These are phyloP conservation scores for Gynochthodes officinalis DNA, from an alignment of 257 asterid species.

Conservation along the genomic window DNA sequence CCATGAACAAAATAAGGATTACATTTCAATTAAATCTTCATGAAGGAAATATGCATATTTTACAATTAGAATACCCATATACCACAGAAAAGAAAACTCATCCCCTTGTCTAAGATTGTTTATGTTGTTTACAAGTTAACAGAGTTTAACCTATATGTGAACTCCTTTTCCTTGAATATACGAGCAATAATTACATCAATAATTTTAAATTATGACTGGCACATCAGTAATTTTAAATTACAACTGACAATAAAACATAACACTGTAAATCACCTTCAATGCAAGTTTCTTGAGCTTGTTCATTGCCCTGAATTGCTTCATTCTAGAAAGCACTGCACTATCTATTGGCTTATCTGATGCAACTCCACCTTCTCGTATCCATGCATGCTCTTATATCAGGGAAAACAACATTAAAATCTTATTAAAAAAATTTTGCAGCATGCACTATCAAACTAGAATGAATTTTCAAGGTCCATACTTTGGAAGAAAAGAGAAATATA, in stretches of 20 bases:
- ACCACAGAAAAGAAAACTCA: neutral
- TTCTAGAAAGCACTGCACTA: conserved; percentile 82
- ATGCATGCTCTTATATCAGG: conserved; percentile 56
- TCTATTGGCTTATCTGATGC: conserved; percentile 74
- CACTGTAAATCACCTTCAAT: conserved; percentile 41
- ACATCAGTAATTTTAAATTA: neutral
- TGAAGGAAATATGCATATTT: neutral
- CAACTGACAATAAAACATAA: neutral
- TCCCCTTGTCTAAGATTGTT: neutral
- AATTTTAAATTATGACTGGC: neutral
- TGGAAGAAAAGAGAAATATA: neutral
- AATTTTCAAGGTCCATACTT: neutral
- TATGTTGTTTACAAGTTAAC: neutral
- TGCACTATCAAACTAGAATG: neutral
- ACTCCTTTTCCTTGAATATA: neutral
- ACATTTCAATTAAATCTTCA: neutral
- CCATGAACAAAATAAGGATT: neutral
- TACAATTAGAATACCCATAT: neutral
- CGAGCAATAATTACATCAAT: neutral
- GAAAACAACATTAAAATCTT: neutral
- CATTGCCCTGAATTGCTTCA: conserved; percentile 87
- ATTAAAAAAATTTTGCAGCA: neutral
- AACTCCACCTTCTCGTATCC: conserved; percentile 63
- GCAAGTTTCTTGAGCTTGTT: conserved; percentile 83
- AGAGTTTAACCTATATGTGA: neutral